phyloP scores from a whole-genome alignment of 192 early-diverging fungal genomes.

The Backusella circina region DNA sequence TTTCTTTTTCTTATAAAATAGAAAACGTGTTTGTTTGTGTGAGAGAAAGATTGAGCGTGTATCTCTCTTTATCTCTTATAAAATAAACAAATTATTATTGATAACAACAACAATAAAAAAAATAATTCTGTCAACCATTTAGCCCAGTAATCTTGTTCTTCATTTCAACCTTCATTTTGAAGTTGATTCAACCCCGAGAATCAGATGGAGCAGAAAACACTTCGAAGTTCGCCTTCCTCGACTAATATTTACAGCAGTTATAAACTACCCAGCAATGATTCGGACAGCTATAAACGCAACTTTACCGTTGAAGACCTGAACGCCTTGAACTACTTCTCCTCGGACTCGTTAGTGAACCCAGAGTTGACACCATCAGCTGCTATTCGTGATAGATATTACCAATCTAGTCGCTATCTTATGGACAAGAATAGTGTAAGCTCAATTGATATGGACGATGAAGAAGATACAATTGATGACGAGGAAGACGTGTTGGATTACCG shows the following conservation, averaged over 20 bases:
- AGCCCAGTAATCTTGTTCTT: background rate
- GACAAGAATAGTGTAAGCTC: slow-evolving; percentile 2
- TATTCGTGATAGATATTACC: slow-evolving; percentile 16
- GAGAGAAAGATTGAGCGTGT: background rate
- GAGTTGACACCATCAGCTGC: slow-evolving; percentile 10
- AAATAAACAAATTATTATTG: background rate
- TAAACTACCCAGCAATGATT: background rate
- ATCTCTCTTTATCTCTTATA: background rate
- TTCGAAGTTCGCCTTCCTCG: background rate
- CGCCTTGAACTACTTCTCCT: background rate
- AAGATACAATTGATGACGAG: background rate
- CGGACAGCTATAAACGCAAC: background rate
- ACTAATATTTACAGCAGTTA: slow-evolving; percentile 11
- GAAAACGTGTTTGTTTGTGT: background rate
- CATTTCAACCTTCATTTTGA: background rate
- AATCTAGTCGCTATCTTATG: background rate
- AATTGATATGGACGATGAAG: background rate
- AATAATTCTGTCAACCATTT: background rate
- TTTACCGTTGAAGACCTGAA: background rate
- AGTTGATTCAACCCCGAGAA: background rate
- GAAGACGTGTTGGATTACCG: slow-evolving; percentile 21
- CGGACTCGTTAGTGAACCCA: background rate
- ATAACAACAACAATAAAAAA: background rate
- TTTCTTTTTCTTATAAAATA: too few relatives aligned
- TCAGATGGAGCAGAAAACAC: background rate